A percentile compares a stretch with the other conserved stretches of the same genome.
Conservation (phyloP, 441 rosid genomes). For the Melastoma candidum region DNA sequence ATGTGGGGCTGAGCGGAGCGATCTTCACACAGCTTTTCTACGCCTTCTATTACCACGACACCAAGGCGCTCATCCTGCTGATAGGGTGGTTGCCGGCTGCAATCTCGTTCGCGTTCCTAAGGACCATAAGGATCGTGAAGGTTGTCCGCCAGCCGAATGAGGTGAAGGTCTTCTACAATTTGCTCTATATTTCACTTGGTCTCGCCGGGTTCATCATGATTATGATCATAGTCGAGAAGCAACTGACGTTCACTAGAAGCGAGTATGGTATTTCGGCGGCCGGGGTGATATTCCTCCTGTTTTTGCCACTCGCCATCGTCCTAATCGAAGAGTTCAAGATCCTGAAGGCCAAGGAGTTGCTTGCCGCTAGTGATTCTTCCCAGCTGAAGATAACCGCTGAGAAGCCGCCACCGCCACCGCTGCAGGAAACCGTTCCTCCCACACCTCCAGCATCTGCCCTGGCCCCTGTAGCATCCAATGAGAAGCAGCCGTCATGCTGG, state of each 20-base stretch:
- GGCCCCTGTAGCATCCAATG: conserved; percentile 15
- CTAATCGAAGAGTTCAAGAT: conserved; percentile 38
- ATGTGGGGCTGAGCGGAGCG: conserved; percentile 57
- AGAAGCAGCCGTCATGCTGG: not conserved
- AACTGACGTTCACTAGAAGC: conserved; percentile 23
- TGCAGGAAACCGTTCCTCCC: no score
- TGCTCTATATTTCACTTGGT: conserved; percentile 48
- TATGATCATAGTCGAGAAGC: conserved; percentile 33
- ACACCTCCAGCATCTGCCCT: not conserved
- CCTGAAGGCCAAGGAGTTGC: conserved; percentile 21
- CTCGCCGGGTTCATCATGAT: conserved; percentile 56
- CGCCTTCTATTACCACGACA: conserved; percentile 41
- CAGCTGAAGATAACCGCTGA: conserved; percentile 32
- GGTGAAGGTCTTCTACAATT: conserved; percentile 32
- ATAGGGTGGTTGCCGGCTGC: conserved; percentile 65
- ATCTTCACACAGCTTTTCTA: conserved; percentile 47
- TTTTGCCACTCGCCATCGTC: conserved; percentile 39
- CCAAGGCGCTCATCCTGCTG: conserved; percentile 36
- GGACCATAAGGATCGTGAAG: conserved; percentile 36
- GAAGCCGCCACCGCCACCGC: conserved; percentile 11
- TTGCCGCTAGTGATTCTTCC: conserved; percentile 20
- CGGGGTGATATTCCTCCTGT: conserved; percentile 31
- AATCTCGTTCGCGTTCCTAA: conserved; percentile 39
- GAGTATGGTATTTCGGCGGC: conserved; percentile 37
- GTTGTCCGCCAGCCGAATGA: conserved; percentile 28